Base-by-base conservation (phyloP, 23 red algal species). In the Chondrus crispus region DNA sequence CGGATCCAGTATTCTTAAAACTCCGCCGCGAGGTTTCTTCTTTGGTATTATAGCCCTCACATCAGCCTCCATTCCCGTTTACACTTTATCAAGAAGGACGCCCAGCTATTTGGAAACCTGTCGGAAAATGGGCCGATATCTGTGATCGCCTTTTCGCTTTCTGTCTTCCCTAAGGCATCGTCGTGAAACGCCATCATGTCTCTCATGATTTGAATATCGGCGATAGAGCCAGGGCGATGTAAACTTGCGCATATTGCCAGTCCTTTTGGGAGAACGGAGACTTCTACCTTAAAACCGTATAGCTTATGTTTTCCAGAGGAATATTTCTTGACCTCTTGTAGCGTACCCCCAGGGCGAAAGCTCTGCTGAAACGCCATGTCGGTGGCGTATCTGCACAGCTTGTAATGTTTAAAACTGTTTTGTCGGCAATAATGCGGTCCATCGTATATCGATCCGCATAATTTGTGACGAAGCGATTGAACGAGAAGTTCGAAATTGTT, bases 251-350 rank as follows among this genome's bases (percentile, higher is more conserved):
- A n/a, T n/a, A n/a, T n/a, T n/a, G n/a, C n/a, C n/a, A n/a, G n/a
- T n/a, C n/a, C 72, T 10, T 45, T 77, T 77, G 72, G 72, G 26
- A 42, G 24, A 7, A 77, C 72, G 19, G 72, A 77, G 8, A 60
- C 77, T 84, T 84, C 80, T 63, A 63, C 4, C 7, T 36, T 84
- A 37, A 62, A 63, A 20, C 75, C 75, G 29, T 80, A 55, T 4
- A 80, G 26, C 47, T 80, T 80, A 22, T 80, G 75, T 35, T 80
- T 80, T 80, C 75, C 41, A 51, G 38, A 19, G 26, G 16, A 51
- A 12, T 55, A 80, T 19, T 62, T 62, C 51, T 80, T 16, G 9
- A 30, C 39, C 53, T 80, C 75, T 4, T 11, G 12, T 13, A 80
- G 19, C 37, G 13, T 80, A 22, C 43, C 75, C 16, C 43, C 3